phyloP scores from a whole-genome alignment of 2,329 filamentous ascomycete genomes.

The Plectosphaerella sp. region DNA sequence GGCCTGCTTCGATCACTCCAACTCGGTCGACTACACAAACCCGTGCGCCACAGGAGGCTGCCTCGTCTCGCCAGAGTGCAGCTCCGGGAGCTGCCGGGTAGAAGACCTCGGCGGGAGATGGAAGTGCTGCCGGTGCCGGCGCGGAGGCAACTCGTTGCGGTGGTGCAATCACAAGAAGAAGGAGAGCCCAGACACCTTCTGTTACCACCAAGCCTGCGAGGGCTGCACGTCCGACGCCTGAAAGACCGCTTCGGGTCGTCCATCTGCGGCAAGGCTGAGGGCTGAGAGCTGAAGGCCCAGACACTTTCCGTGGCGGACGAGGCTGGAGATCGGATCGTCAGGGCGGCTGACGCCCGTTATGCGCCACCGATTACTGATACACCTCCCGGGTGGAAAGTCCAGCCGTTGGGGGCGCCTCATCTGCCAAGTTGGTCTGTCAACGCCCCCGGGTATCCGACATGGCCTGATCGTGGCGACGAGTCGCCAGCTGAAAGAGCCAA shows the following conservation, averaged over 20 bases:
- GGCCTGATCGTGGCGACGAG: too few relatives aligned
- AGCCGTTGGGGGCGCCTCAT: too few relatives aligned
- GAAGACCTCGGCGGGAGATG: constrained; percentile 43
- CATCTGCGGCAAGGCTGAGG: too few relatives aligned
- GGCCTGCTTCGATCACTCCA: constrained; percentile 21
- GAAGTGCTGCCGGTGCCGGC: constrained; percentile 44
- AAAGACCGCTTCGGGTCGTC: background rate
- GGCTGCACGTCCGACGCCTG: constrained; percentile 30
- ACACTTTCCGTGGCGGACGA: too few relatives aligned
- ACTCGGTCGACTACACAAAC: constrained; percentile 30
- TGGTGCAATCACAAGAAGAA: constrained; percentile 42
- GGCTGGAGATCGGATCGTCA: too few relatives aligned
- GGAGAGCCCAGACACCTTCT: constrained; percentile 44
- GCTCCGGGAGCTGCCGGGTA: constrained; percentile 42
- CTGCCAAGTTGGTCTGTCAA: too few relatives aligned
- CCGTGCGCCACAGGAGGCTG: constrained; percentile 42
- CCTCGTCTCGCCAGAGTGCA: constrained; percentile 39
- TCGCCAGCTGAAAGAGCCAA: too few relatives aligned
- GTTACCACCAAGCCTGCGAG: constrained; percentile 46
- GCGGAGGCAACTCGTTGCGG: constrained; percentile 38
- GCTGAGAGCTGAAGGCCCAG: too few relatives aligned
- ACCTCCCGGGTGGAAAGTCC: too few relatives aligned
- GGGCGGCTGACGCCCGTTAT: too few relatives aligned
- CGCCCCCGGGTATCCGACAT: too few relatives aligned
- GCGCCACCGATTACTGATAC: too few relatives aligned